These are phyloP conservation scores for Colletotrichum coccodes DNA, from an alignment of 2,329 filamentous ascomycete genomes.

Conservation along the genomic window DNA sequence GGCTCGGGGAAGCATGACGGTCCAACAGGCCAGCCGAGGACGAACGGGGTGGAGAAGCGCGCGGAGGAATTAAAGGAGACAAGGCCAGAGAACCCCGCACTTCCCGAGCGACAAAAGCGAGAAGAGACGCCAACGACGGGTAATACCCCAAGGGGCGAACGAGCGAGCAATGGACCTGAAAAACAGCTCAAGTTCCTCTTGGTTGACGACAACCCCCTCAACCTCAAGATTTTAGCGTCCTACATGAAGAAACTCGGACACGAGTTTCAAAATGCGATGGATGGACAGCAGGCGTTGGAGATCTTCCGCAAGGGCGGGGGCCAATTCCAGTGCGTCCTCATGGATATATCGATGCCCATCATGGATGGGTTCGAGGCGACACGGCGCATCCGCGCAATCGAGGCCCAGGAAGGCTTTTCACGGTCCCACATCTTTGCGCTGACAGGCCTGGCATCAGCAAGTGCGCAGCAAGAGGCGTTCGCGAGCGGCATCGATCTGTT, in stretches of 20 bases:
- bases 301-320: constrained; percentile 38
- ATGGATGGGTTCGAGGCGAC: constrained; percentile 64
- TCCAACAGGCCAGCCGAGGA: neutral
- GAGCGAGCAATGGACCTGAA: neutral
- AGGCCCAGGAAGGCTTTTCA: constrained; percentile 51
- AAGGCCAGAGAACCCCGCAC: neutral
- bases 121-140: neutral
- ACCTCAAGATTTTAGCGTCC: constrained; percentile 45
- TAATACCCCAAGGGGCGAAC: neutral
- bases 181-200: constrained; percentile 41
- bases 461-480: constrained; percentile 62
- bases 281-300: constrained; percentile 47
- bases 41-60: too few species aligned
- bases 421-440: constrained; percentile 61
- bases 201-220: constrained; percentile 54
- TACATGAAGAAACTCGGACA: constrained; percentile 47
- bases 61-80: neutral
- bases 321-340: constrained; percentile 45
- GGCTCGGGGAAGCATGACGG: accelerated
- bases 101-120: neutral
- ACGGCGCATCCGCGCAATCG: constrained; percentile 59
- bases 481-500: constrained; percentile 64
- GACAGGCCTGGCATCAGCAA: constrained; percentile 60
- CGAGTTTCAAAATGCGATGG: constrained; percentile 41
- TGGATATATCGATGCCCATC: constrained; percentile 68